A percentile compares a stretch with the other conserved stretches of the same genome.
phyloP scores from a whole-genome alignment of 371 early-diverging fungal genomes.

The Umbelopsis sp. region DNA sequence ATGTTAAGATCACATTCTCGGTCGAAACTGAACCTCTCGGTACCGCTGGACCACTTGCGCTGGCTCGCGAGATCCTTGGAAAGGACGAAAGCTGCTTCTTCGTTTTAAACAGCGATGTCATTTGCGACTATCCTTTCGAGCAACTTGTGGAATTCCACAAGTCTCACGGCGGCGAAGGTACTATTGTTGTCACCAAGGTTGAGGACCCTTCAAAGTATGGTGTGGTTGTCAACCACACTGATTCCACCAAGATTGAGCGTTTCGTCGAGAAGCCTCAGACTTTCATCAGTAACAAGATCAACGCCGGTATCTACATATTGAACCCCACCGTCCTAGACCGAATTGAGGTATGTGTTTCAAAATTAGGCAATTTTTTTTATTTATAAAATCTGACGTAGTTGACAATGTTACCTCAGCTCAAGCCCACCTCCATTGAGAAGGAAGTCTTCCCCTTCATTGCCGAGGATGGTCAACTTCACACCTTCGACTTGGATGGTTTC shows the following conservation, averaged over 20 bases:
- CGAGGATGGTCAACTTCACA: constrained; percentile 78
- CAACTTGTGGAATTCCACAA: constrained; percentile 86
- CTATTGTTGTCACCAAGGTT: constrained; percentile 94
- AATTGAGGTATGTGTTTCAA: constrained; percentile 67
- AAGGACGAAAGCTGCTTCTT: constrained; percentile 95
- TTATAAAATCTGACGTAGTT: constrained; percentile 12
- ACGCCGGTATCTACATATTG: constrained; percentile 99
- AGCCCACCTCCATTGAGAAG: constrained; percentile 97
- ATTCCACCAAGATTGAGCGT: constrained; percentile 74
- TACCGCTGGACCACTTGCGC: constrained; percentile 97
- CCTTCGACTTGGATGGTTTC: constrained; percentile 95
- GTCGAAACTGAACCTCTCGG: constrained; percentile 98
- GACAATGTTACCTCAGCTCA: constrained; percentile 53
- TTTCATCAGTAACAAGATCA: constrained; percentile 96
- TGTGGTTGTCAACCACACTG: constrained; percentile 84
- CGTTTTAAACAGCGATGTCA: constrained; percentile 99
- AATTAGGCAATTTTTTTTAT: constrained; percentile 6
- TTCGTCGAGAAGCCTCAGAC: constrained; percentile 99
- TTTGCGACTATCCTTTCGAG: constrained; percentile 97
- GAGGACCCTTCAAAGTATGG: constrained; percentile 99
- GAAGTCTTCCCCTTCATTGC: constrained; percentile 98
- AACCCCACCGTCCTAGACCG: constrained; percentile 89
- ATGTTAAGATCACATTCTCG: constrained; percentile 95
- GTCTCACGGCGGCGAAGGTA: constrained; percentile 90
- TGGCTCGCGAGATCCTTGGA: constrained; percentile 89